These are phyloP conservation scores for Senna tora DNA, from an alignment of 306 rosid species.

Conservation along the genomic window DNA sequence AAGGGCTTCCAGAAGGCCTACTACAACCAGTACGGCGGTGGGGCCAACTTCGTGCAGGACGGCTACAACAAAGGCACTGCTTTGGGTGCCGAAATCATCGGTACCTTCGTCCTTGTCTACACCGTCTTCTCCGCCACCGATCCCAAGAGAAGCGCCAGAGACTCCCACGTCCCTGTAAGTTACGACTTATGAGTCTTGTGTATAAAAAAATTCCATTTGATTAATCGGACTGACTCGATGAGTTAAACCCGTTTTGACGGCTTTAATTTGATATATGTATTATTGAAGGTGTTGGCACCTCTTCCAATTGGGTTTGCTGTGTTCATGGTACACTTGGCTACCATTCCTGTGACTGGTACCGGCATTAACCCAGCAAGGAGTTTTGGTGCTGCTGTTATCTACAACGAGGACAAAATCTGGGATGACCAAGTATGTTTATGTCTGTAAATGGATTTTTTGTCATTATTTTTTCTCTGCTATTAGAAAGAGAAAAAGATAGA, in stretches of 20 bases:
- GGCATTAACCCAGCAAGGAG: slow-evolving; percentile 98
- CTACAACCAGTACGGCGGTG: slow-evolving; percentile 60
- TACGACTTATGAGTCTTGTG: too few species aligned
- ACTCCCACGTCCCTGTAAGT: slow-evolving; percentile 90
- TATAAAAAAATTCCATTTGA: too few species aligned
- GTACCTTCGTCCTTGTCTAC: slow-evolving; percentile 95
- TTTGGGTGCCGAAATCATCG: slow-evolving; percentile 91
- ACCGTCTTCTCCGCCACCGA: slow-evolving; percentile 98
- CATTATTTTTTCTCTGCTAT: too few species aligned
- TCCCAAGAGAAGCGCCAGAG: slow-evolving; percentile 89
- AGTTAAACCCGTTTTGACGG: too few species aligned
- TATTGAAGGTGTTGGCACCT: slow-evolving; percentile 74
- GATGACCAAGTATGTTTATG: slow-evolving; percentile 64
- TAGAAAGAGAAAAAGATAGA: too few species aligned
- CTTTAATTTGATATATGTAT: too few species aligned
- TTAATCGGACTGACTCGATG: too few species aligned
- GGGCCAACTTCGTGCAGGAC: slow-evolving; percentile 48
- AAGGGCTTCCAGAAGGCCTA: slow-evolving; percentile 72
- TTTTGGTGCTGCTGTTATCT: slow-evolving; percentile 93
- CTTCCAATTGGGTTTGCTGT: slow-evolving; percentile 96
- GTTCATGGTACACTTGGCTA: slow-evolving; percentile 96
- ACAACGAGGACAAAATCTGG: slow-evolving; percentile 70
- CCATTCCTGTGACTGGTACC: slow-evolving; percentile 91
- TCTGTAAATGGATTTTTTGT: too few species aligned
- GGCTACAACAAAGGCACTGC: slow-evolving; percentile 85